Conservation (phyloP, 2,329 filamentous ascomycete species). For the Arthrobotrys pseudoclavata region DNA sequence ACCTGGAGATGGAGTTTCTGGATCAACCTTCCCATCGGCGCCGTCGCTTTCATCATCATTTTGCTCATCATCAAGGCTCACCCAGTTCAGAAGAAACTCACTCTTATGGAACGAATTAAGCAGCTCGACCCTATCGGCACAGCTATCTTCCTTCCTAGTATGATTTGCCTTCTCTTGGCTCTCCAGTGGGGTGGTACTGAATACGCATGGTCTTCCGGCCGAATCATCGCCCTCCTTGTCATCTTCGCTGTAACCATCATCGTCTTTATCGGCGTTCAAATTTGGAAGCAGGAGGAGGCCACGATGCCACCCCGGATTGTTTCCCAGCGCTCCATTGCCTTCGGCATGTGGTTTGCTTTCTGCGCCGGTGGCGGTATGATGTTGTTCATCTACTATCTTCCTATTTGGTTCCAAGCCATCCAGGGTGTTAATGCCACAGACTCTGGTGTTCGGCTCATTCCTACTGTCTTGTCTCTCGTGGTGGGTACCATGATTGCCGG, state of each 20-base stretch:
- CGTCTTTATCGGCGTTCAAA: slow-evolving; percentile 71
- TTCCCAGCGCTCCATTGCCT: slow-evolving; percentile 71
- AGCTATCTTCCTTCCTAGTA: slow-evolving; percentile 73
- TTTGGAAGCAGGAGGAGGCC: slow-evolving; percentile 68
- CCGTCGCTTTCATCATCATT: slow-evolving; percentile 69
- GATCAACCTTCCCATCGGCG: slow-evolving; percentile 73
- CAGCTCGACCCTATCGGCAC: slow-evolving; percentile 74
- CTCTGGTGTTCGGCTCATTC: slow-evolving; percentile 72
- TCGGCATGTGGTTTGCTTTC: slow-evolving; percentile 69
- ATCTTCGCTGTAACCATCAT: slow-evolving; percentile 69
- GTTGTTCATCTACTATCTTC: slow-evolving; percentile 71
- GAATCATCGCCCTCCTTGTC: slow-evolving; percentile 71
- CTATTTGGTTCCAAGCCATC: slow-evolving; percentile 72
- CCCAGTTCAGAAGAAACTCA: slow-evolving; percentile 62
- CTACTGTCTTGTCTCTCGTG: slow-evolving; percentile 71
- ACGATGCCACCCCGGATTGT: slow-evolving; percentile 73
- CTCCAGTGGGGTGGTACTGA: slow-evolving; percentile 75
- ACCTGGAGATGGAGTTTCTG: slow-evolving; percentile 73
- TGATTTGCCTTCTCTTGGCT: slow-evolving; percentile 74
- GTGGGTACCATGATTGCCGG: slow-evolving; percentile 70
- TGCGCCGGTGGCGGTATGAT: slow-evolving; percentile 71
- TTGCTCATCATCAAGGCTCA: slow-evolving; percentile 69
- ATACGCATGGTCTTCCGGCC: slow-evolving; percentile 71
- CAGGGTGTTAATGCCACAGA: slow-evolving; percentile 70
- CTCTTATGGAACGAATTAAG: slow-evolving; percentile 68